Evolutionary conservation across 495 filamentous ascomycete genomes (phyloP).

Genomic region (Sordaria brevicollis): DNA sequence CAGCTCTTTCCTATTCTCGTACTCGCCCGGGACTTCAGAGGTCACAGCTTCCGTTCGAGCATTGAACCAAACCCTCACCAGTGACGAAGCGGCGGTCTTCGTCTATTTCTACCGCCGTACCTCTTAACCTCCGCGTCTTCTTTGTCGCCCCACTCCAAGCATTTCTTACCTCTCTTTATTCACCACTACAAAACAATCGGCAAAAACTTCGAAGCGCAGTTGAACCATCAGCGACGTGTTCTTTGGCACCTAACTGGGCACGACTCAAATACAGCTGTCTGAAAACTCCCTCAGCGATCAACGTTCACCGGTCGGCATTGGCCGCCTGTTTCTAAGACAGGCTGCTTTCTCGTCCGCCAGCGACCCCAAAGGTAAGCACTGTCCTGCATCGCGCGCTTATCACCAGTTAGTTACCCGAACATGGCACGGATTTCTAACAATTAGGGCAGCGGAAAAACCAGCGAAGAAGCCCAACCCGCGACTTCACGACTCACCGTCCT

Average conservation of each 20-base stretch:
- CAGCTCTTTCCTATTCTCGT: not conserved
- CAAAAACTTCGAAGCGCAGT: not conserved
- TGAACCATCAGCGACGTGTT: not conserved
- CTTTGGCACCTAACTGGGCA: not conserved
- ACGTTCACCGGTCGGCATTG: not conserved
- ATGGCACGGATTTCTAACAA: not conserved
- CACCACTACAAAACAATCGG: not conserved
- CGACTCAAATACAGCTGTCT: not conserved
- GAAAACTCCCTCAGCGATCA: not conserved
- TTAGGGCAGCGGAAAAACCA: not conserved
- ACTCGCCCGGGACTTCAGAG: not conserved
- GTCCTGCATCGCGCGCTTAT: not conserved
- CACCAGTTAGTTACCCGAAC: not conserved
- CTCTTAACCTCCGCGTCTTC: not conserved
- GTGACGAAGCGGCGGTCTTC: not conserved
- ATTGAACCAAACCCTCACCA: not conserved
- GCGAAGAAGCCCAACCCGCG: not conserved
- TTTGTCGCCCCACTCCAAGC: not conserved
- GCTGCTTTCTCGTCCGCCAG: not conserved
- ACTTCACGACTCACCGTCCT: not conserved
- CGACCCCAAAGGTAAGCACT: not conserved
- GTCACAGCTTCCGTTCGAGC: not conserved
- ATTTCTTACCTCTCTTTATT: not conserved
- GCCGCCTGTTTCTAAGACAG: not conserved
- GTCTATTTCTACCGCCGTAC: not conserved